phyloP scores from a whole-genome alignment of 2,329 filamentous ascomycete genomes.

The Arthroderma sp. region DNA sequence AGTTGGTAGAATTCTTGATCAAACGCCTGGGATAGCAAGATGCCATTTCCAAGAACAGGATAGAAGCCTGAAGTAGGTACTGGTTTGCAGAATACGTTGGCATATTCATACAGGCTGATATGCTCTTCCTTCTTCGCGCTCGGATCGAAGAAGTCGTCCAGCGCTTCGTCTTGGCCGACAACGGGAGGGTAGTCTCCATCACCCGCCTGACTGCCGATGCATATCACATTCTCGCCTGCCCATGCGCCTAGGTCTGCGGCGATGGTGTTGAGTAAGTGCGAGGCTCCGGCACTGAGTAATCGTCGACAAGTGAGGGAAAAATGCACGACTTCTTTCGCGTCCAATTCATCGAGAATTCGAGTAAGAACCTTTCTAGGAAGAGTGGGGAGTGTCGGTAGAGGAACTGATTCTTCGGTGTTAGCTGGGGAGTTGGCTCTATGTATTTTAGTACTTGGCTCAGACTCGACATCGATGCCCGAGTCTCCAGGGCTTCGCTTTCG shows the following conservation, averaged over 20 bases:
- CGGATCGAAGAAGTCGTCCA: neutral
- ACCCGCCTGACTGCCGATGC: neutral
- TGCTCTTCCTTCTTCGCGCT: too few relatives aligned
- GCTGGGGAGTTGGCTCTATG: too few relatives aligned
- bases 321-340: neutral
- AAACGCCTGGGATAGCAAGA: neutral
- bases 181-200: neutral
- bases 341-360: neutral
- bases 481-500: too few relatives aligned
- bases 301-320: conserved; percentile 1
- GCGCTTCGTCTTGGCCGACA: neutral
- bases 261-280: neutral
- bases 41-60: too few relatives aligned
- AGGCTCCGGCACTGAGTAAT: neutral
- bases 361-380: neutral
- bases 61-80: too few relatives aligned
- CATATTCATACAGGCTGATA: too few relatives aligned
- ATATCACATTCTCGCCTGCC: conserved; percentile 1
- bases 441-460: too few relatives aligned
- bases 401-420: too few relatives aligned
- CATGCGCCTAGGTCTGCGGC: neutral
- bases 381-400: neutral
- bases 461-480: too few relatives aligned
- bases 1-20: conserved; percentile 1
- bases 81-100: too few relatives aligned